A percentile compares a stretch with the other conserved stretches of the same genome.
phyloP scores from a whole-genome alignment of 116 monocot species.

The Dioscorea cayenensis region DNA sequence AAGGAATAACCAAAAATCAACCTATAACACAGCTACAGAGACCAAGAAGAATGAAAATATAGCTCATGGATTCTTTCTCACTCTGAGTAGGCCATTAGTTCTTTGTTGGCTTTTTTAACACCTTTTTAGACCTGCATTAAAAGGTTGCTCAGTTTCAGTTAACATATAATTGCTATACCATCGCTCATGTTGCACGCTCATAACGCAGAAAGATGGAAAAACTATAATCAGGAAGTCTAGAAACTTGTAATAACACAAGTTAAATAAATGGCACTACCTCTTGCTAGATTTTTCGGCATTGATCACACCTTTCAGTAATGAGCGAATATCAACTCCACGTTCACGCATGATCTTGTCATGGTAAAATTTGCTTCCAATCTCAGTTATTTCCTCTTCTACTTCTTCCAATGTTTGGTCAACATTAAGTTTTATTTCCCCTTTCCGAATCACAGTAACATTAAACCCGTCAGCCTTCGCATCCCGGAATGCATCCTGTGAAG shows the following conservation, averaged over 20 bases:
- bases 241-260: background rate
- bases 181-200: no score
- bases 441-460: conserved; percentile 60
- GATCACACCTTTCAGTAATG: conserved; percentile 56
- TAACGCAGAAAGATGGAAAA: no score
- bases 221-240: background rate
- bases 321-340: conserved; percentile 42
- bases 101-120: background rate
- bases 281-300: conserved; percentile 34
- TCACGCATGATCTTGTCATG: conserved; percentile 74
- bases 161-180: background rate
- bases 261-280: conserved; percentile 18
- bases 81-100: background rate
- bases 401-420: conserved; percentile 76
- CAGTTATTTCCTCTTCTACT: conserved; percentile 69
- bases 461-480: conserved; percentile 80
- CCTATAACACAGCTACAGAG: no score
- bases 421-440: conserved; percentile 64
- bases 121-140: background rate
- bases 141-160: background rate
- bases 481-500: conserved; percentile 64
- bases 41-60: background rate
- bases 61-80: background rate
- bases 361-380: conserved; percentile 74
- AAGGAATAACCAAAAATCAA: no score